phyloP scores from a whole-genome alignment of 164 flowering plant genomes.

The Liriodendron chinense region DNA sequence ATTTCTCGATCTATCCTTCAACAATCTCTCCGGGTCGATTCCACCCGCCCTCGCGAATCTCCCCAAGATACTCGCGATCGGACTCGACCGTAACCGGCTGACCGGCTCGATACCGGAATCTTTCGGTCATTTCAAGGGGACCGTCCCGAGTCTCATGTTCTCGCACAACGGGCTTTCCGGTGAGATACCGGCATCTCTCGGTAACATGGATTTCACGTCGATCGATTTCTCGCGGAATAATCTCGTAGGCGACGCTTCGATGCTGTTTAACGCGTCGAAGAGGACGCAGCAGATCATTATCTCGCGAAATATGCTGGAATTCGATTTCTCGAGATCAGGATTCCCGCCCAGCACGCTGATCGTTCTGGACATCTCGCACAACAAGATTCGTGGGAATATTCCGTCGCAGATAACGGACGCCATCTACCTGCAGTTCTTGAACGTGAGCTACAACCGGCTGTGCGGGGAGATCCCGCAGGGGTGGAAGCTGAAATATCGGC shows the following conservation, averaged over 20 bases:
- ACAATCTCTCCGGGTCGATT: constrained; percentile 56
- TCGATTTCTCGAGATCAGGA: constrained; percentile 48
- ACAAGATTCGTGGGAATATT: constrained; percentile 46
- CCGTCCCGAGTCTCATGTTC: constrained; percentile 27
- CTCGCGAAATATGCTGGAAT: constrained; percentile 51
- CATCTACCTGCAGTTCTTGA: constrained; percentile 19
- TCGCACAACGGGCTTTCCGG: constrained; percentile 71
- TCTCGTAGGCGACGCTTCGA: constrained; percentile 36
- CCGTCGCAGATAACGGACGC: constrained; percentile 23
- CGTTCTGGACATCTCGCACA: constrained; percentile 43
- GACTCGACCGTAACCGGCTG: constrained; percentile 54
- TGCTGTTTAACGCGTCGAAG: constrained; percentile 41
- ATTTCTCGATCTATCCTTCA: constrained; percentile 51
- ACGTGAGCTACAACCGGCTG: constrained; percentile 35
- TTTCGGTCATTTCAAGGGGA: constrained; percentile 13
- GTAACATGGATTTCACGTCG: constrained; percentile 16
- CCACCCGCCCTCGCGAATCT: constrained; percentile 36
- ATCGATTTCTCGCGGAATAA: constrained; percentile 55
- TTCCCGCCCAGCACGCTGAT: constrained; percentile 10
- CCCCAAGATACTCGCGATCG: constrained; percentile 15
- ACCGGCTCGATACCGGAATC: constrained; percentile 57
- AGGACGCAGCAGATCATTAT: constrained; percentile 28
- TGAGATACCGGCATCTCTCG: constrained; percentile 45
- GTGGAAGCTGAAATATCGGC: too few relatives aligned
- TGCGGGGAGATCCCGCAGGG: constrained; percentile 22